A percentile compares a stretch with the other conserved stretches of the same genome.
These are phyloP conservation scores for Thalassiosira mediterranea DNA, from an alignment of 352 stramenopile genomes.

Conservation along the genomic window DNA sequence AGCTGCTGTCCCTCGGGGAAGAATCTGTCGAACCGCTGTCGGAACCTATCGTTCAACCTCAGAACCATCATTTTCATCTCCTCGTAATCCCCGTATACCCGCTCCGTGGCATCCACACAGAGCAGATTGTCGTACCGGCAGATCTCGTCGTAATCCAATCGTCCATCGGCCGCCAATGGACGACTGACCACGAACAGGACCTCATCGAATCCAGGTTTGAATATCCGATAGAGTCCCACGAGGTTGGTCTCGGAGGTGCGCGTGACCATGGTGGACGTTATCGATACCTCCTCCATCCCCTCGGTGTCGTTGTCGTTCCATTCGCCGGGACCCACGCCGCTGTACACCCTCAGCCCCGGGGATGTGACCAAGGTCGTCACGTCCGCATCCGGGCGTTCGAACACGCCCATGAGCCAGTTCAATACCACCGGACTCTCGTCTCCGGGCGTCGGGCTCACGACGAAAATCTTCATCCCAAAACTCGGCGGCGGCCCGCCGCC, in stretches of 20 bases:
- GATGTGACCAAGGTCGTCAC: neutral
- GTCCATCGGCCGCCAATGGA: conserved; percentile 1
- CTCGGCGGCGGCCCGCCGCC: no score
- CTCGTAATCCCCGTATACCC: conserved; percentile 2
- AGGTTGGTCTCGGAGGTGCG: conserved; percentile 27
- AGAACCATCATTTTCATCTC: conserved; percentile 11
- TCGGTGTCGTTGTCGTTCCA: conserved; percentile 11
- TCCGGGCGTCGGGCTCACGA: no score
- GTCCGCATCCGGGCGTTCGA: no score
- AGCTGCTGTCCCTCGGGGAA: no score
- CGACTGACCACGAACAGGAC: conserved; percentile 19
- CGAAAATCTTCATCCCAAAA: no score
- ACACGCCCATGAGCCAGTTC: conserved; percentile 28
- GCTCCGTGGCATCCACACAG: conserved; percentile 12
- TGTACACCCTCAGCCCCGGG: neutral
- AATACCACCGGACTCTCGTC: no score
- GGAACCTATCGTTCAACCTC: conserved; percentile 19
- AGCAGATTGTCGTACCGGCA: conserved; percentile 24
- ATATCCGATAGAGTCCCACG: conserved; percentile 22
- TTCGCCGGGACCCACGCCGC: conserved; percentile 2
- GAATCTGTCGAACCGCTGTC: conserved; percentile 14
- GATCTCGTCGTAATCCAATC: conserved; percentile 2
- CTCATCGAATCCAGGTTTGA: conserved; percentile 30
- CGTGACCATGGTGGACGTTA: conserved; percentile 22
- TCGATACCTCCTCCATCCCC: conserved; percentile 8